Evolutionary conservation across 192 early-diverging fungal genomes (phyloP), one percentile per base, ranked within the genome.

Genomic region (Rhizophagus prolifer): DNA sequence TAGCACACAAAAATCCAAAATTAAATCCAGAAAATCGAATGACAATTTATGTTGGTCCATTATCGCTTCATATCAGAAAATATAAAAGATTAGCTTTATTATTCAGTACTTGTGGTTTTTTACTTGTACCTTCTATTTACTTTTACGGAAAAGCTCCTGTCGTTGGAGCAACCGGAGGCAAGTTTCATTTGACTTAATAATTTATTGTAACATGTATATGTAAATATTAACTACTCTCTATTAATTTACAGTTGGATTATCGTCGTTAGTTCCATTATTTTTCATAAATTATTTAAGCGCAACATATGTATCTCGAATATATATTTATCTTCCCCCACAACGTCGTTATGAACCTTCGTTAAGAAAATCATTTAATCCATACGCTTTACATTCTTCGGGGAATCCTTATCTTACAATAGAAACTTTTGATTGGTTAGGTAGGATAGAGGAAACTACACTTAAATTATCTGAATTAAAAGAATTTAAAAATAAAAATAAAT

Each of bases 121-220:
- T 46, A 58, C 19, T 50, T 10, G 28, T 36, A 54, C 70, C 70
- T 23, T 21, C 46, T 2, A 71, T 71, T 25, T 54, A 30, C 25
- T 21, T 71, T 26, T 71, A 71, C n/a, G 70, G 70, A 46, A 71
- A 71, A 50, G 70, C 41, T 9, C 70, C 70, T 46, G 19, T 71
- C 16, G 50, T 36, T 50, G 70, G 70, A 14, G 19, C n/a, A 9
- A 7, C 28, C 12, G 70, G 41, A 10, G 36, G 36, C 46, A 69
- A 46, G 14, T 54, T 54, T 38, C 36, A 38, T 38, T 36, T 38
- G 36, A 38, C 7, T 7, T 54, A 70, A 12, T 50, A 25, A 8
- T n/a, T 71, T 47, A 31, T 36, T 36, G 21, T 47, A 9, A 26
- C 38, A 2, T 13, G 14, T 13, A 50, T 70, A 47, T 46, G 1